phyloP scores from a whole-genome alignment of 2,329 filamentous ascomycete species.

The Cyclaneusma minus region DNA sequence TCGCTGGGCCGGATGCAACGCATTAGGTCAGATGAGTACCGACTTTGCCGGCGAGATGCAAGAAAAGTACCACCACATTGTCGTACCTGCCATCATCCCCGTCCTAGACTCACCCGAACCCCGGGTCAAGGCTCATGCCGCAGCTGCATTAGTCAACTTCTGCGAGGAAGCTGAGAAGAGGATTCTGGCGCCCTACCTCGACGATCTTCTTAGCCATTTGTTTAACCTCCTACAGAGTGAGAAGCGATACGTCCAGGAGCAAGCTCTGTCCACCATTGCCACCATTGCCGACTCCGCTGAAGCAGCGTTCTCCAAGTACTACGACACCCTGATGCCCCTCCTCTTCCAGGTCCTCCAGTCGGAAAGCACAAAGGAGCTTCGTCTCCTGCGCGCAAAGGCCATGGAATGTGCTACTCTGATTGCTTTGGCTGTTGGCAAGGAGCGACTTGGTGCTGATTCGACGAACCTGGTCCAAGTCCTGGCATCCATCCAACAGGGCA shows the following conservation, averaged over 20 bases:
- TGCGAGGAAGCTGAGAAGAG: slow-evolving; percentile 95
- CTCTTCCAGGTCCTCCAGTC: slow-evolving; percentile 78
- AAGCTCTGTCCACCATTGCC: slow-evolving; percentile 92
- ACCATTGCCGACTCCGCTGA: slow-evolving; percentile 98
- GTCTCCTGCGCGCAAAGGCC: slow-evolving; percentile 83
- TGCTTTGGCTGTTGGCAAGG: slow-evolving; percentile 84
- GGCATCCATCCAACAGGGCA: slow-evolving; percentile 71
- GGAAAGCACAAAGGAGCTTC: slow-evolving; percentile 86
- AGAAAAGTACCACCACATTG: slow-evolving; percentile 76
- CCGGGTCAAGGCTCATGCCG: slow-evolving; percentile 90
- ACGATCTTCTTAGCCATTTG: slow-evolving; percentile 69
- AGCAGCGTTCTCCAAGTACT: slow-evolving; percentile 87
- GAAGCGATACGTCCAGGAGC: slow-evolving; percentile 94
- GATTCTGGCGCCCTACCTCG: slow-evolving; percentile 83
- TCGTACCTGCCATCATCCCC: slow-evolving; percentile 82
- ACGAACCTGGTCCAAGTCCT: slow-evolving; percentile 76
- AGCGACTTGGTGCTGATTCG: slow-evolving; percentile 78
- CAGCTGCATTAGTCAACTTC: slow-evolving; percentile 96
- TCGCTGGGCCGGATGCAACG: slow-evolving; percentile 94
- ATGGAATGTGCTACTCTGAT: slow-evolving; percentile 99
- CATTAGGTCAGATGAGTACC: slow-evolving; percentile 98
- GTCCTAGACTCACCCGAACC: slow-evolving; percentile 82
- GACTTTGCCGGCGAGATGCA: slow-evolving; percentile 98
- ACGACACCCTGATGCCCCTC: slow-evolving; percentile 88
- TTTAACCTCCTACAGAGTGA: slow-evolving; percentile 79